These are phyloP conservation scores for Afroboletus lepidellus DNA, from an alignment of 1,284 basidiomycete genomes.

Conservation along the genomic window DNA sequence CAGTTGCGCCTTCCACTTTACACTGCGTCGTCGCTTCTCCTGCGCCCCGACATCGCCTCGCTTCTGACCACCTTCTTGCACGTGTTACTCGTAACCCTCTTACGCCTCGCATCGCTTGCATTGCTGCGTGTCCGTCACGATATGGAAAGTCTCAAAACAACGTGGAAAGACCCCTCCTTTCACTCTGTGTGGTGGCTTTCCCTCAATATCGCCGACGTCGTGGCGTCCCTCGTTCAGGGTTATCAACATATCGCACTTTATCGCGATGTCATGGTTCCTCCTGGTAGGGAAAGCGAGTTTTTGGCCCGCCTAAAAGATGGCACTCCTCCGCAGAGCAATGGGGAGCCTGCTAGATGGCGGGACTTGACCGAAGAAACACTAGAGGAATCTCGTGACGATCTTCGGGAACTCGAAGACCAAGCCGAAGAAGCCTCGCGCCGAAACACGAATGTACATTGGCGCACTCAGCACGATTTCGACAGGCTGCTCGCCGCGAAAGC, in stretches of 20 bases:
- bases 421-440: background rate
- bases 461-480: conserved; percentile 63
- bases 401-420: conserved; percentile 26
- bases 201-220: conserved; percentile 63
- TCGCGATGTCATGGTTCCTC: conserved; percentile 58
- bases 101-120: conserved; percentile 55
- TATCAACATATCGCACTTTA: conserved; percentile 67
- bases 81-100: conserved; percentile 47
- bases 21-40: conserved; percentile 29
- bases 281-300: conserved; percentile 37
- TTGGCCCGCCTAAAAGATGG: conserved; percentile 26
- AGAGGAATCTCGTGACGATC: conserved; percentile 21
- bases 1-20: conserved; percentile 54
- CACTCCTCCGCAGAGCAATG: conserved; percentile 10
- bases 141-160: conserved; percentile 44
- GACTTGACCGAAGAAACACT: conserved; percentile 10
- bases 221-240: conserved; percentile 62
- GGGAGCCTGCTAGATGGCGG: conserved; percentile 13
- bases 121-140: conserved; percentile 51
- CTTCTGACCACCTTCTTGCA: conserved; percentile 50
- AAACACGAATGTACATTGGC: conserved; percentile 20
- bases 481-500: conserved; percentile 57
- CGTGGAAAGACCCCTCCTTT: conserved; percentile 60
- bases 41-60: conserved; percentile 37
- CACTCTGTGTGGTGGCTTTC: conserved; percentile 70